Conservation (phyloP, 805 yeast genomes). For the Yamadazyma tumulicola region DNA sequence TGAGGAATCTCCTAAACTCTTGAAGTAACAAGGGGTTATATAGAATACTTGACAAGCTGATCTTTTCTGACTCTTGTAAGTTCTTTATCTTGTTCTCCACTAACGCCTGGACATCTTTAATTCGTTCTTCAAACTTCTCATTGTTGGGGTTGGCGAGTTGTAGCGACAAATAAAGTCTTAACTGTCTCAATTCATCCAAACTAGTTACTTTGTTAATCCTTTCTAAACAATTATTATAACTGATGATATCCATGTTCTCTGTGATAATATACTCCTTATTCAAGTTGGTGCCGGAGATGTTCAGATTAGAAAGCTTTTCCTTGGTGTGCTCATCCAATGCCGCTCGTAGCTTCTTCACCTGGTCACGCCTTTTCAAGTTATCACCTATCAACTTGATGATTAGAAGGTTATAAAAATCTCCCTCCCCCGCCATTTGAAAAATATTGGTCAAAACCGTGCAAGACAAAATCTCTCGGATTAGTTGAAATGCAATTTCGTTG, state of each 20-base stretch:
- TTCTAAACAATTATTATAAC: conserved; percentile 15
- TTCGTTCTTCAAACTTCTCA: conserved; percentile 3
- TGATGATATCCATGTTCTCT: conserved; percentile 13
- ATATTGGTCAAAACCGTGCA: conserved; percentile 48
- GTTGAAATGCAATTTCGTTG: conserved; percentile 45
- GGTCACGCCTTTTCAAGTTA: conserved; percentile 66
- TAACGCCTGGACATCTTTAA: conserved; percentile 10
- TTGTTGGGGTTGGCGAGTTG: conserved; percentile 38
- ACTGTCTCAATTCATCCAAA: conserved; percentile 44
- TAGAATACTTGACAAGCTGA: conserved; percentile 41
- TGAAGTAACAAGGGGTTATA: conserved; percentile 43
- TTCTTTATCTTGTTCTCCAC: conserved; percentile 10
- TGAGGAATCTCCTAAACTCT: conserved; percentile 21
- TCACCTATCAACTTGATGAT: conserved; percentile 59
- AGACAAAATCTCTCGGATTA: conserved; percentile 63
- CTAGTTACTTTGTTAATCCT: conserved; percentile 16
- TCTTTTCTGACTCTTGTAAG: conserved; percentile 14
- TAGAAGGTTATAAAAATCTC: conserved; percentile 72
- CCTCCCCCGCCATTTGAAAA: conserved; percentile 55
- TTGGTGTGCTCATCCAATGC: conserved; percentile 64
- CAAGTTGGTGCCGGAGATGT: not conserved
- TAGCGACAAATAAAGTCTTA: conserved; percentile 43
- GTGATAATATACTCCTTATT: conserved; percentile 14
- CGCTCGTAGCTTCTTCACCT: conserved; percentile 67
- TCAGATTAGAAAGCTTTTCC: not conserved